phyloP scores from a whole-genome alignment of 2,329 filamentous ascomycete species.

The Didymella keratinophila region DNA sequence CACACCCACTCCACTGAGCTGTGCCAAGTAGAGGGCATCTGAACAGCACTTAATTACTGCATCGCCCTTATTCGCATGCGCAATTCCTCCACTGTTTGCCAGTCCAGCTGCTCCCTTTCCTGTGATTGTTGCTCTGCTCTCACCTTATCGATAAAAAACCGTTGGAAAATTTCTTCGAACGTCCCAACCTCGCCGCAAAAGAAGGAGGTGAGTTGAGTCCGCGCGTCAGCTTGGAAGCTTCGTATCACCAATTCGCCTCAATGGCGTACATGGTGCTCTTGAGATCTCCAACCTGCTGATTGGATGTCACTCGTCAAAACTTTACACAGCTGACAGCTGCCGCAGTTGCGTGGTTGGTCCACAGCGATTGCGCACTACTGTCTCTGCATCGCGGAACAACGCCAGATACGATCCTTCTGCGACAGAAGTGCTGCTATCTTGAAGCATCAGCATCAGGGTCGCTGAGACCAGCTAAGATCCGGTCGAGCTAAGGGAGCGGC shows the following conservation, averaged over 20 bases:
- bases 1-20: conserved; percentile 36
- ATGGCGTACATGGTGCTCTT: conserved; percentile 26
- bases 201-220: conserved; percentile 29
- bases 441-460: conserved; percentile 28
- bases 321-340: conserved; percentile 39
- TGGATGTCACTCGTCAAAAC: conserved; percentile 27
- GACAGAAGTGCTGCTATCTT: conserved; percentile 26
- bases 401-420: conserved; percentile 30
- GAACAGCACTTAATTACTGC: conserved; percentile 39
- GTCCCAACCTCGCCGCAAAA: conserved; percentile 35
- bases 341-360: conserved; percentile 41
- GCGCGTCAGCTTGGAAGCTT: conserved; percentile 20
- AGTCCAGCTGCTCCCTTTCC: conserved; percentile 6
- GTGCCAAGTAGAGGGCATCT: conserved; percentile 39
- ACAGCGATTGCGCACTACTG: conserved; percentile 33
- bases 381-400: conserved; percentile 29
- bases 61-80: conserved; percentile 23
- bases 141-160: conserved; percentile 45
- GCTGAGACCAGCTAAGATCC: conserved; percentile 31
- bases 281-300: conserved; percentile 28
- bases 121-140: neutral
- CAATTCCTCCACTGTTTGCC: conserved; percentile 4
- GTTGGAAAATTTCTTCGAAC: conserved; percentile 26
- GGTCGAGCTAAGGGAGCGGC: conserved; percentile 35
- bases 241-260: conserved; percentile 24